phyloP scores from a whole-genome alignment of 1,284 basidiomycete species.

The Tausonia pullulans region DNA sequence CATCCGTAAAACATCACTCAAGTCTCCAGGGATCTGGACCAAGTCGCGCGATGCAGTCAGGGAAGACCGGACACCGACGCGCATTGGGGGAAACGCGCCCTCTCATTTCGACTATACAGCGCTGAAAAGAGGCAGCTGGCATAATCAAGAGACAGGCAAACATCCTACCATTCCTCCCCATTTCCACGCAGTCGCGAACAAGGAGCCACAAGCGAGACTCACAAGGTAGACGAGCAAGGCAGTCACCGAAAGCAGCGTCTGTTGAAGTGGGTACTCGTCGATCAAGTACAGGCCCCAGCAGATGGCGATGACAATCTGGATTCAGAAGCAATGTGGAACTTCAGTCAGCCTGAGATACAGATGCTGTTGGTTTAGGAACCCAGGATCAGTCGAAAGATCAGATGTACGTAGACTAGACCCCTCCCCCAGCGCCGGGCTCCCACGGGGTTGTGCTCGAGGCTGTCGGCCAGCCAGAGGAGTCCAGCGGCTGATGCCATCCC shows the following conservation, averaged over 20 bases:
- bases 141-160: too few species aligned
- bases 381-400: background rate
- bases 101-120: too few species aligned
- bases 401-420: constrained; percentile 8
- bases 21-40: too few species aligned
- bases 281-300: constrained; percentile 6
- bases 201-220: background rate
- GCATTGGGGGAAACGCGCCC: too few species aligned
- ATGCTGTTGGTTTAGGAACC: background rate
- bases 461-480: constrained; percentile 13
- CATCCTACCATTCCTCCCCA: too few species aligned
- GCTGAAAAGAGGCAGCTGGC: too few species aligned
- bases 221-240: constrained; percentile 10
- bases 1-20: too few species aligned
- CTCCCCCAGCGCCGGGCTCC: constrained; percentile 8
- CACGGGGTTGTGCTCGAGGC: constrained; percentile 10
- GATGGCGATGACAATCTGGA: constrained; percentile 2
- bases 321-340: background rate
- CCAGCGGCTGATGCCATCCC: background rate
- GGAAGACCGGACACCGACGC: too few species aligned
- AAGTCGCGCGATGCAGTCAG: too few species aligned
- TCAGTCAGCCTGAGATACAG: background rate
- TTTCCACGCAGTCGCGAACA: too few species aligned
- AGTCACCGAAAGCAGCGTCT: constrained; percentile 1
- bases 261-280: constrained; percentile 6